Conservation (phyloP, 805 yeast species). For the Ogataea pini region DNA sequence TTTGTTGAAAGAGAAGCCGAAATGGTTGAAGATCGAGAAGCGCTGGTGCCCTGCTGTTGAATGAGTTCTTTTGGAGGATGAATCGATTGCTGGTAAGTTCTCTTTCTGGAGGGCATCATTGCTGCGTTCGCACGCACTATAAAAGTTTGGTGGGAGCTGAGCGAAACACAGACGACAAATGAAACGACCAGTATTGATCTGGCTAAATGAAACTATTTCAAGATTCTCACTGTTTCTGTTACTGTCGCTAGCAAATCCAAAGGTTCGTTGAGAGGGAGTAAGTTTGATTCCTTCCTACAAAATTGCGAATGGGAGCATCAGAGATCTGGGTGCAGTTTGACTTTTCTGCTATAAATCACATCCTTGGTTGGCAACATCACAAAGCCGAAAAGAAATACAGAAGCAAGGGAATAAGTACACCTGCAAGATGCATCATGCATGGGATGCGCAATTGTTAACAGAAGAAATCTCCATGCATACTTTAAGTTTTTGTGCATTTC, state of each 20-base stretch:
- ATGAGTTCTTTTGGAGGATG: not conserved
- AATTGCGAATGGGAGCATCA: not conserved
- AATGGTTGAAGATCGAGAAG: not conserved
- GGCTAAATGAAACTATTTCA: not conserved
- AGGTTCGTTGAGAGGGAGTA: not conserved
- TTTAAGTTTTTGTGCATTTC: not conserved
- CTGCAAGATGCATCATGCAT: slow-evolving; percentile 1
- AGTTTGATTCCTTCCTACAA: too few relatives aligned
- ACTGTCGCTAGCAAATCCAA: not conserved
- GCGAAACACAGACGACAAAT: not conserved
- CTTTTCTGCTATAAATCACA: slow-evolving; percentile 3
- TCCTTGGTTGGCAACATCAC: slow-evolving; percentile 3
- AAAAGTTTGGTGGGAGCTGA: not conserved
- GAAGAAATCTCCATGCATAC: not conserved
- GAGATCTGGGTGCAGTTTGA: not conserved
- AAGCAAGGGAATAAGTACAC: slow-evolving; percentile 3
- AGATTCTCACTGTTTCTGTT: not conserved
- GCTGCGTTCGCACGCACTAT: not conserved
- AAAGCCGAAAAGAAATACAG: slow-evolving; percentile 7
- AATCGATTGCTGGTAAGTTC: not conserved
- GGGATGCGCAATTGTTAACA: not conserved
- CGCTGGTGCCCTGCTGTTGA: not conserved
- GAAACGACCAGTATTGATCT: not conserved
- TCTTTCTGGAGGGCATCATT: not conserved
- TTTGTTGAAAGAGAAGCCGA: slow-evolving; percentile 3